These are phyloP conservation scores for Thermomyces lanuginosus DNA, from an alignment of 2,329 filamentous ascomycete genomes.

Conservation along the genomic window DNA sequence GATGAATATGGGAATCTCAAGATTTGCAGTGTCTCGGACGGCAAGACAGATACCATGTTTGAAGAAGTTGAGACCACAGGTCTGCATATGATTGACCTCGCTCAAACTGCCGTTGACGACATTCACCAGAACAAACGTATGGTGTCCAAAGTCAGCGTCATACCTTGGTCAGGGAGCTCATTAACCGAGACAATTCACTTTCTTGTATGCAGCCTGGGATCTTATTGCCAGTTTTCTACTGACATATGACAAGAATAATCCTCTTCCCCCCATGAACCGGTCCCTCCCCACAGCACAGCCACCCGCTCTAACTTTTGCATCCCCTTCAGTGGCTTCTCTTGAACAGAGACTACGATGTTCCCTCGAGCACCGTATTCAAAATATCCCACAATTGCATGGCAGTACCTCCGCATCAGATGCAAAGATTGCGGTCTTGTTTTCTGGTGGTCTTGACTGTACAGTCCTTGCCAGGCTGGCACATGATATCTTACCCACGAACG, in stretches of 20 bases:
- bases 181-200: too few relatives aligned
- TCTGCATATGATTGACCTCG: constrained; percentile 52
- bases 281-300: constrained; percentile 15
- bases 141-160: constrained; percentile 2
- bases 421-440: constrained; percentile 67
- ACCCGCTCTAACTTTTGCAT: constrained; percentile 21
- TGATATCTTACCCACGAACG: constrained; percentile 50
- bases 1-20: constrained; percentile 37
- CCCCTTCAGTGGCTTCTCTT: constrained; percentile 38
- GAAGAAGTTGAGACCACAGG: constrained; percentile 72
- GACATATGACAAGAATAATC: constrained; percentile 19
- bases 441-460: constrained; percentile 85
- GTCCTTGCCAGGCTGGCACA: constrained; percentile 67
- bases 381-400: constrained; percentile 44
- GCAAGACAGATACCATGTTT: constrained; percentile 39
- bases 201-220: neutral
- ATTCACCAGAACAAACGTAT: neutral
- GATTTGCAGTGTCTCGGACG: constrained; percentile 56
- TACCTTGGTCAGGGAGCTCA: constrained; percentile 10
- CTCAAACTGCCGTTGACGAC: constrained; percentile 6
- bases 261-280: constrained; percentile 32
- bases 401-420: constrained; percentile 13
- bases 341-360: constrained; percentile 42
- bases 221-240: neutral
- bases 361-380: constrained; percentile 45